These are phyloP conservation scores for Pelargonium cotyledonis DNA, from an alignment of 441 rosid species.

Conservation along the genomic window DNA sequence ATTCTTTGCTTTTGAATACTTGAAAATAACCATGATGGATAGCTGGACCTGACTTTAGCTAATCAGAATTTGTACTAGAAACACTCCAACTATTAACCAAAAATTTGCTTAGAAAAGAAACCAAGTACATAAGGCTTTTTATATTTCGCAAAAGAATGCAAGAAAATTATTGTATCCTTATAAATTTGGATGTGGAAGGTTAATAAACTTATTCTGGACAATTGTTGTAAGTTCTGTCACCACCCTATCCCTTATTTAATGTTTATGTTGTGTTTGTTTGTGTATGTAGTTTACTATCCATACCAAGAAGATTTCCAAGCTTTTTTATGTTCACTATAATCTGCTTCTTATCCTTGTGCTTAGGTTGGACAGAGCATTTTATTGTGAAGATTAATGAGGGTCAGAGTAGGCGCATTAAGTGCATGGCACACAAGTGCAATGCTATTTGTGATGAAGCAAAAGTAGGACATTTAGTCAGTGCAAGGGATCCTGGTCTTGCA, in stretches of 20 bases:
- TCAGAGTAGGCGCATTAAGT: slow-evolving; percentile 62
- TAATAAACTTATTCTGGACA: not conserved
- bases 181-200: not conserved
- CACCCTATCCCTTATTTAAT: too few species aligned
- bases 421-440: slow-evolving; percentile 66
- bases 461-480: slow-evolving; percentile 53
- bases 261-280: too few species aligned
- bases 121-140: not conserved
- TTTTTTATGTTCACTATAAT: not conserved
- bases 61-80: too few species aligned
- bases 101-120: too few species aligned
- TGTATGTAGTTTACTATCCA: too few species aligned
- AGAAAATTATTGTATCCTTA: not conserved
- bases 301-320: too few species aligned
- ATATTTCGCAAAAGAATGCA: not conserved
- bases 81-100: too few species aligned
- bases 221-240: not conserved
- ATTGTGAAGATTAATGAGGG: slow-evolving; percentile 69
- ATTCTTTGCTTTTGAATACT: too few species aligned
- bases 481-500: slow-evolving; percentile 48
- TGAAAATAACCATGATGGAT: too few species aligned
- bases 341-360: not conserved
- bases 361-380: slow-evolving; percentile 67
- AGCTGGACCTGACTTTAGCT: too few species aligned
- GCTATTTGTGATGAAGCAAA: slow-evolving; percentile 63